Base-by-base conservation (phyloP, 2,329 filamentous ascomycete species). In the Elsinoe batatas region DNA sequence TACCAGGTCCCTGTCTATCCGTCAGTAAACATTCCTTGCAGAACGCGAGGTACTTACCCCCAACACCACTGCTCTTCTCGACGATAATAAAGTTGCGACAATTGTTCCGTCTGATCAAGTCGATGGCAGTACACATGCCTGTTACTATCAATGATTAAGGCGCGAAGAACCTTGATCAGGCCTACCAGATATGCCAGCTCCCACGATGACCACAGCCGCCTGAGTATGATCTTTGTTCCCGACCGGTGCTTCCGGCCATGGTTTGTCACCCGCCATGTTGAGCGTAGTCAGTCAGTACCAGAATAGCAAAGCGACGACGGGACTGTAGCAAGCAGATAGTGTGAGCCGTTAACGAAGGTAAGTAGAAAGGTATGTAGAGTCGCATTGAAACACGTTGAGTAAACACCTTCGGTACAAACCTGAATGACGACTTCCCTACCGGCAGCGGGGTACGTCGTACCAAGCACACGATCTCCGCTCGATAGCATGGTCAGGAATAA, bases 121-220 rank as follows among this genome's bases (percentile, higher is more conserved):
- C 76, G 57, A 82, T 81, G 12, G 78, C 79, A 63, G 75, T 77
- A 60, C 77, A 79, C 63, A 81, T 74, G 32, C 78, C 78, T 56
- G 6, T 8, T 3, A 30, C 4, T 30, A 30, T 30, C 26, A 30
- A 7, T 3, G 6, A 15, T 35, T 1, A 47, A 6, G 3, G 5
- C 20, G 37, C 17, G 2, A 49, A 8, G 8, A 49, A 3, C 13
- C 44, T 35, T 1, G 11, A 35, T 15, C n/a, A 18, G 26, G 43
- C 63, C 20, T 65, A 74, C 76, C 76, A 57, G 75, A 77, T 32
- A 79, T 73, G 0, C 77, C 77, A 6, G 76, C 79, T 3, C 79
- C 79, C 35, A 82, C 77, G 53, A 82, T 81, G 7, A 80, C 74
- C 1, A 81, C 78, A 2, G 76, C 74, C 0, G 78, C 75, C 58